Percentiles rank a stretch among this genome's conserved stretches.
Conservation (phyloP, 2,329 filamentous ascomycete genomes). For the Dissoconium aciculare region DNA sequence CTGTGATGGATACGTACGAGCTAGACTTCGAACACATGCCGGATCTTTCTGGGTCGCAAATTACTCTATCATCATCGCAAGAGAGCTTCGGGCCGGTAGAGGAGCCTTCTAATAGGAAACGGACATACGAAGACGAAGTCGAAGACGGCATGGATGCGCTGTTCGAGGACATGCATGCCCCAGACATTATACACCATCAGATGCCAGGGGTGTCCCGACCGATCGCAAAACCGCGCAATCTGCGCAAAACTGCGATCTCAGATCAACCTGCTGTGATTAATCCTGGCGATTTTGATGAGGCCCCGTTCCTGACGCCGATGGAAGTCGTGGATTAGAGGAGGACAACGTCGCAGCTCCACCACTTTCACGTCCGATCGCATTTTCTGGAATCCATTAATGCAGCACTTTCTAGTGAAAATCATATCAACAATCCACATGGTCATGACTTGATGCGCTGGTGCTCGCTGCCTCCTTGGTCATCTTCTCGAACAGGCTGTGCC, state of each 20-base stretch:
- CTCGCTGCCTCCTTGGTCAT: too few relatives aligned
- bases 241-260: constrained; percentile 22
- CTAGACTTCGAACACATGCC: constrained; percentile 7
- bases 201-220: constrained; percentile 4
- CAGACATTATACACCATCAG: constrained; percentile 4
- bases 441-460: too few relatives aligned
- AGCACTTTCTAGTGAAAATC: too few relatives aligned
- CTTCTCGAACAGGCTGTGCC: too few relatives aligned
- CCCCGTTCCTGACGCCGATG: constrained; percentile 38
- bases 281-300: constrained; percentile 52
- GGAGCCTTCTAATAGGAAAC: constrained; percentile 13
- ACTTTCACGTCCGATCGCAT: too few relatives aligned
- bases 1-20: constrained; percentile 5
- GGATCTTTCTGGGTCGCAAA: constrained; percentile 22
- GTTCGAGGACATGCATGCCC: constrained; percentile 17
- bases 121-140: constrained; percentile 23
- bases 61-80: constrained; percentile 26
- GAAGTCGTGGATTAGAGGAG: constrained; percentile 9
- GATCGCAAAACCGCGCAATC: constrained; percentile 19
- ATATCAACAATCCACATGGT: too few relatives aligned
- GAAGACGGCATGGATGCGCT: constrained; percentile 24
- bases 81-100: constrained; percentile 21
- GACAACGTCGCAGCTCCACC: too few relatives aligned
- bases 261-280: constrained; percentile 24
- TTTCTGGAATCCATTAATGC: too few relatives aligned